Evolutionary conservation across 2,329 filamentous ascomycete genomes (phyloP).

Genomic region (Colletotrichum musicola): DNA sequence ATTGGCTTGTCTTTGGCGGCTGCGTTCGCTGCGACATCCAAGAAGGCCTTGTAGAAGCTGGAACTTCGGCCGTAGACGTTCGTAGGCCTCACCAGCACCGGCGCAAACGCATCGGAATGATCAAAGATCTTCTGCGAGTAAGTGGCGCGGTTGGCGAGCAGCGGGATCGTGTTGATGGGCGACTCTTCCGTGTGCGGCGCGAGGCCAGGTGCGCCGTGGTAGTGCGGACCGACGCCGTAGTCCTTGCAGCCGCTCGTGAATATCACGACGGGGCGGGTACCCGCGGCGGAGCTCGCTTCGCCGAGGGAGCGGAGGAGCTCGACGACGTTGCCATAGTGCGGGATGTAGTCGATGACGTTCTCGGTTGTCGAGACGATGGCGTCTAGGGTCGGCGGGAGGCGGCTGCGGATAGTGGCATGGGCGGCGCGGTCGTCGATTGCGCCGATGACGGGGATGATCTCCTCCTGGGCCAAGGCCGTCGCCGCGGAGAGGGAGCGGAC

Average conservation of each 20-base stretch:
- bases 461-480: conserved; percentile 47
- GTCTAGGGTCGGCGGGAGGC: conserved; percentile 51
- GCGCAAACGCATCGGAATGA: conserved; percentile 55
- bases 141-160: conserved; percentile 48
- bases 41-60: conserved; percentile 57
- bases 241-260: conserved; percentile 64
- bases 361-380: conserved; percentile 59
- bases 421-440: conserved; percentile 50
- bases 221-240: conserved; percentile 53
- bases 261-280: conserved; percentile 56
- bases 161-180: conserved; percentile 48
- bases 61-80: conserved; percentile 59
- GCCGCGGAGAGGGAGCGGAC: conserved; percentile 51
- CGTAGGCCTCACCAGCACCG: conserved; percentile 59
- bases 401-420: conserved; percentile 44
- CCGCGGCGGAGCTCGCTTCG: conserved; percentile 46
- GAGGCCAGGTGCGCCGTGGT: conserved; percentile 52
- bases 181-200: conserved; percentile 58
- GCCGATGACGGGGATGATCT: conserved; percentile 57
- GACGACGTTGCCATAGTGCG: conserved; percentile 54
- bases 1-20: conserved; percentile 40
- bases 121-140: conserved; percentile 53
- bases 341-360: conserved; percentile 52
- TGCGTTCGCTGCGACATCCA: conserved; percentile 49
- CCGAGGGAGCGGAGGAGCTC: conserved; percentile 51